These are phyloP conservation scores for Cynanchum wilfordii DNA, from an alignment of 257 asterid species.

Conservation along the genomic window DNA sequence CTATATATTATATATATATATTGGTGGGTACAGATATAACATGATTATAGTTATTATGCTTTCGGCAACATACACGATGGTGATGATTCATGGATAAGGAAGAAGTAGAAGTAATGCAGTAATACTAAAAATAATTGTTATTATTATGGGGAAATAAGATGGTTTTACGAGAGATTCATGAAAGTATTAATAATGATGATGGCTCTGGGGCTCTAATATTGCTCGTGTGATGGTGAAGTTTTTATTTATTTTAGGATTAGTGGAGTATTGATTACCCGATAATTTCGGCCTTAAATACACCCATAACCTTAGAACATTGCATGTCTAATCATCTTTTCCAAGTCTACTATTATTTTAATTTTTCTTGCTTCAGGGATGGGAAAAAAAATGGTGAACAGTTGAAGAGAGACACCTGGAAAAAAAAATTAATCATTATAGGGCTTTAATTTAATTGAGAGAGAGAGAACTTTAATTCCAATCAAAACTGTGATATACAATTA, in stretches of 20 bases:
- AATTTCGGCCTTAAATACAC: slow-evolving; percentile 26
- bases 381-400: background rate
- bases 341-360: background rate
- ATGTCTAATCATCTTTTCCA: slow-evolving; percentile 3
- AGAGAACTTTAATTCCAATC: too few relatives aligned
- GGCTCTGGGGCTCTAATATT: slow-evolving; percentile 5
- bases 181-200: slow-evolving; percentile 19
- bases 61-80: background rate
- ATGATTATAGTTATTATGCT: background rate
- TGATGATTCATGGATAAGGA: background rate
- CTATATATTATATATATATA: too few relatives aligned
- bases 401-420: background rate
- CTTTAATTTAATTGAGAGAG: too few relatives aligned
- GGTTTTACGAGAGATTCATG: background rate
- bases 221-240: slow-evolving; percentile 9
- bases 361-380: background rate
- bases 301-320: background rate
- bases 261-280: slow-evolving; percentile 33
- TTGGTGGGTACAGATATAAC: background rate
- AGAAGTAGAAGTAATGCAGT: background rate
- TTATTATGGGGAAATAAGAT: background rate
- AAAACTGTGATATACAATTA: too few relatives aligned
- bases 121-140: background rate
- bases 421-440: background rate
- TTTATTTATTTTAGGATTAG: slow-evolving; percentile 23